Evolutionary conservation across 352 stramenopile genomes (phyloP), one percentile per base, ranked within the genome.

Genomic region (Phytophthora podocarpi): DNA sequence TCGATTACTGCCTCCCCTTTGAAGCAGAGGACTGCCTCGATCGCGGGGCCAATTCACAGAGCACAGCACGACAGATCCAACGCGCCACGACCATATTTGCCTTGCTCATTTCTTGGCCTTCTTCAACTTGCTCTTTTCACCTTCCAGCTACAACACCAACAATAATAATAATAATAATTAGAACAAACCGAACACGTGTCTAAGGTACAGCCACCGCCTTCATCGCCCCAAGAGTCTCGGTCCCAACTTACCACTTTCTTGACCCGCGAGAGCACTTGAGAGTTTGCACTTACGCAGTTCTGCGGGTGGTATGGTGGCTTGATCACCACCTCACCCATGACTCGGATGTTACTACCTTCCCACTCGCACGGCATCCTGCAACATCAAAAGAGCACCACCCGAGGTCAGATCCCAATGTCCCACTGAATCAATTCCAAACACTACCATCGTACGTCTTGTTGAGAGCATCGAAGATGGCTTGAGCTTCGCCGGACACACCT

Each of bases 241-340:
- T 20, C 12, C n/a, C n/a, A 51, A 79, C 81, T 51, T 40, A 94
- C 82, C 77, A 96, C 84, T 85, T 92, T 95, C 70, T 92, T 92
- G 18, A 95, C 78, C 23, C 87, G 84, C 26, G 69, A 82, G 21
- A 96, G 74, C 59, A 90, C 85, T 36, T 88, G 79, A 6, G 72
- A 64, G 56, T 96, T 92, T 26, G 68, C 59, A 55, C 84, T 91
- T 26, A 86, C 68, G 61, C 87, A 96, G 61, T 88, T 87, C 63
- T 93, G 76, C 37, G 80, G 72, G 8, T 91, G 74, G 51, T 96
- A 96, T 47, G 85, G 87, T 24, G 87, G 84, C 54, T 88, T 86
- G 71, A 96, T 94, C 30, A 92, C 53, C 31, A 96, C 87, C 16
- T 93, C 87, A 20, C 78, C 76, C 85, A 95, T 94, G 32, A 94